A percentile compares a stretch with the other conserved stretches of the same genome.
Evolutionary conservation across 2,329 filamentous ascomycete genomes (phyloP).

Genomic region (Elsinoe fawcettii): DNA sequence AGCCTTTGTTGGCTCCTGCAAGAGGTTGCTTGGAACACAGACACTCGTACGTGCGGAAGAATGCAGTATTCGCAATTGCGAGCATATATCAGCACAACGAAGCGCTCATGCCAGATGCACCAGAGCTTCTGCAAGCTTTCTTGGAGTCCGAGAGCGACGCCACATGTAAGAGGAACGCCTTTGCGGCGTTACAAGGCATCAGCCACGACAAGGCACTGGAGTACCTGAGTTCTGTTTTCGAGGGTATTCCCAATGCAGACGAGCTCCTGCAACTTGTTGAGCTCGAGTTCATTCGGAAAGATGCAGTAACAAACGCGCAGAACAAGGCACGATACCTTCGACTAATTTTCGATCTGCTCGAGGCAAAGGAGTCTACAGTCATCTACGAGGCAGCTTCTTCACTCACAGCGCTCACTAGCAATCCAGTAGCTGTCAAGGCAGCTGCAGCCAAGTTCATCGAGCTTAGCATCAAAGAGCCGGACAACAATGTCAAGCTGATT

Average conservation of each 20-base stretch:
- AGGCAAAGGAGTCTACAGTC: constrained; percentile 87
- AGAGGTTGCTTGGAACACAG: constrained; percentile 89
- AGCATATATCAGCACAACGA: constrained; percentile 90
- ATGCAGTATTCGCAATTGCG: constrained; percentile 88
- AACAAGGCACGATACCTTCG: constrained; percentile 94
- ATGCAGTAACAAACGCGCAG: constrained; percentile 86
- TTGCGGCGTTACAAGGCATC: constrained; percentile 82
- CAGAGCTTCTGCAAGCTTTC: constrained; percentile 84
- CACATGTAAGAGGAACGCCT: constrained; percentile 96
- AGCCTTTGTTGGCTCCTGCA: constrained; percentile 87
- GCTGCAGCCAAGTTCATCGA: constrained; percentile 95
- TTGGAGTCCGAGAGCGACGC: constrained; percentile 84
- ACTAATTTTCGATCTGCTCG: constrained; percentile 91
- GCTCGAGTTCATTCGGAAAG: constrained; percentile 94
- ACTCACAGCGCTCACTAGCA: constrained; percentile 84
- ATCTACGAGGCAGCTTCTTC: constrained; percentile 97
- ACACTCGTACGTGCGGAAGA: constrained; percentile 97
- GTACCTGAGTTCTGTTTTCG: constrained; percentile 83
- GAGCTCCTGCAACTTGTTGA: constrained; percentile 89
- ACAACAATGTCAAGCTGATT: constrained; percentile 99
- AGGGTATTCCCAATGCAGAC: constrained; percentile 87
- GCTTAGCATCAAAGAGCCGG: constrained; percentile 90
- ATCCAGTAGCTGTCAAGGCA: constrained; percentile 95
- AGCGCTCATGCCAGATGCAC: constrained; percentile 85
- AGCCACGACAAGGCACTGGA: constrained; percentile 87